Percentiles rank a stretch among this genome's conserved stretches.
phyloP scores from a whole-genome alignment of 1,284 basidiomycete genomes.

The Puccinia novopanici region DNA sequence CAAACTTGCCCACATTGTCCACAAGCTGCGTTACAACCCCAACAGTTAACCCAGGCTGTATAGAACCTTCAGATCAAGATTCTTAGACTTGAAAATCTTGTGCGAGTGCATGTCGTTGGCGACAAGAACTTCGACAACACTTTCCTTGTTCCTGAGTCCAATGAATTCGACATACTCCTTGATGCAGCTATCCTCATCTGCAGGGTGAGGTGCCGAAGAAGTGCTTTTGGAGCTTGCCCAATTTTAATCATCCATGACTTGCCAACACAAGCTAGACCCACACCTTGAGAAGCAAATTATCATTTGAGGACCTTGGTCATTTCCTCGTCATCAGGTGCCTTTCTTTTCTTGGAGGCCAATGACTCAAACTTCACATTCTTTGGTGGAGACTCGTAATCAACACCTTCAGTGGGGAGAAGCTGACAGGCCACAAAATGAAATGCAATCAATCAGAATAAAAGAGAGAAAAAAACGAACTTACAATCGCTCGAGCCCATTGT shows the following conservation, averaged over 20 bases:
- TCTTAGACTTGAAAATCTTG: neutral
- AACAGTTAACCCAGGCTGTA: neutral
- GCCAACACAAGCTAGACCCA: no score
- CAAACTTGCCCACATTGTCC: neutral
- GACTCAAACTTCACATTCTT: neutral
- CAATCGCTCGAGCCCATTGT: neutral
- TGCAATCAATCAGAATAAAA: neutral
- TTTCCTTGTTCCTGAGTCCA: neutral
- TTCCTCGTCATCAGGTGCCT: neutral
- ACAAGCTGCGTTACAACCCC: neutral
- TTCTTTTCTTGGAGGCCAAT: neutral
- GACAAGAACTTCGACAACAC: neutral
- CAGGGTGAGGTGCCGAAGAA: neutral
- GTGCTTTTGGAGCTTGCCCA: neutral
- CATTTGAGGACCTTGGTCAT: neutral
- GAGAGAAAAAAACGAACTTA: no score
- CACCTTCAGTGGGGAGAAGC: neutral
- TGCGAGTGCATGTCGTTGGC: neutral
- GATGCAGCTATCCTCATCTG: neutral
- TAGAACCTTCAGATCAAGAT: neutral
- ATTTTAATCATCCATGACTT: neutral
- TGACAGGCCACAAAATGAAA: neutral
- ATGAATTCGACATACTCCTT: neutral
- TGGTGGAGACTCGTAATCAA: neutral
- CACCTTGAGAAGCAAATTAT: no score